Base-by-base conservation (phyloP, 441 rosid genomes). In the Jatropha podagrica region DNA sequence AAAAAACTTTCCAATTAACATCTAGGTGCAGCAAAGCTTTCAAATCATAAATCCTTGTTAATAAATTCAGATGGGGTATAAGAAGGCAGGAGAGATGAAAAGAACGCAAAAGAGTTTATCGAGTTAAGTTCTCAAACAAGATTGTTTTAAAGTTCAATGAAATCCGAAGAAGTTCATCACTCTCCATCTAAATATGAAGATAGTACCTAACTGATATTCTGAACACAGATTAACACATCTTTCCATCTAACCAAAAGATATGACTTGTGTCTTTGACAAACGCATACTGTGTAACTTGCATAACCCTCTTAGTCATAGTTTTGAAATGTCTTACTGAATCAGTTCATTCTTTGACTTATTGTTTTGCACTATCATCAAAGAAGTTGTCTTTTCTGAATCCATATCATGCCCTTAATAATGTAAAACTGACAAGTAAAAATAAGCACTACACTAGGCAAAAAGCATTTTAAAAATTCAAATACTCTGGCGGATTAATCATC, bases 111-210 rank as follows among this genome's bases (percentile, higher is more conserved):
- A 12, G 10, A 0, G 14, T 48, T 48, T 12, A 37, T 11, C 7
- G 48, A 38, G 12, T 18, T 14, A 63, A 63, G 46, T 63, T 65
- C 69, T 66, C 38, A 23, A 46, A 66, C 54, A 48, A 67, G 56
- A 49, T 48, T 49, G n/a, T 67, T 27, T 9, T n/a, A 67, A 61
- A 27, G 42, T 42, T 61, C 42, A 61, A 32, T 18, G 32, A 32
- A 61, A 61, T 13, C 40, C 41, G 12, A n/a, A 9, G 63, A 49
- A 9, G 63, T 37, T 32, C 32, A 27, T 61, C n/a, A 9, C 48
- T 6, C 10, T 32, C 9, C 11, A 12, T 18, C 56, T 67, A 67
- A 48, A 67, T 67, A 38, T 55, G 20, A 68, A 68, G 20, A 68
- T 15, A 20, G 11, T 6, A 38, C 6, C 54, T 0, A 56, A 51